These are phyloP conservation scores for Lachnellula occidentalis DNA, from an alignment of 2,329 filamentous ascomycete species.

Conservation along the genomic window DNA sequence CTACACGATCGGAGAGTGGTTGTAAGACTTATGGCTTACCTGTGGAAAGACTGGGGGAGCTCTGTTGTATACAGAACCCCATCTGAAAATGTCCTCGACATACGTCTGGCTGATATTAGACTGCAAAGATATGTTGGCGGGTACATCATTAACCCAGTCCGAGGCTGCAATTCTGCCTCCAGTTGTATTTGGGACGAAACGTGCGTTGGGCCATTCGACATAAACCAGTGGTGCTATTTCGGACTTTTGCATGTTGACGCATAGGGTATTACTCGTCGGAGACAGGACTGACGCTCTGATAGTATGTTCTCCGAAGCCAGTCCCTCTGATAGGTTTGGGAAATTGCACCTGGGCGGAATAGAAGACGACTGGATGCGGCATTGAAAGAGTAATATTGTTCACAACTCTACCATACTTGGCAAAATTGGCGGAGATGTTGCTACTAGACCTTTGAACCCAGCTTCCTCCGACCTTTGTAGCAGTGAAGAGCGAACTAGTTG, in stretches of 20 bases:
- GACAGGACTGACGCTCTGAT: slow-evolving; percentile 8
- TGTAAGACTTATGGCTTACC: not conserved
- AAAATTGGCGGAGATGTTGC: slow-evolving; percentile 3
- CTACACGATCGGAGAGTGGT: no score
- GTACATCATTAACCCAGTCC: not conserved
- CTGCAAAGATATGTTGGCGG: not conserved
- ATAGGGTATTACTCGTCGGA: slow-evolving; percentile 7
- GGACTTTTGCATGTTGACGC: slow-evolving; percentile 7
- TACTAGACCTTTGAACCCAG: slow-evolving; percentile 2
- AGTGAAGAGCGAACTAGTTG: slow-evolving; percentile 6
- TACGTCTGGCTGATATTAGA: slow-evolving; percentile 3
- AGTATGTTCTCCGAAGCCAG: slow-evolving; percentile 8
- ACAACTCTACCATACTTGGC: slow-evolving; percentile 4
- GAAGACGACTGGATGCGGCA: slow-evolving; percentile 10
- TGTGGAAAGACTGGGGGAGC: slow-evolving; percentile 5
- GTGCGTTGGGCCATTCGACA: slow-evolving; percentile 5
- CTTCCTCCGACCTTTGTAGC: not conserved
- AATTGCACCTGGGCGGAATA: slow-evolving; percentile 1
- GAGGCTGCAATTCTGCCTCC: not conserved
- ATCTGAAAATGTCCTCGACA: slow-evolving; percentile 6
- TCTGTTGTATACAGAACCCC: slow-evolving; percentile 4
- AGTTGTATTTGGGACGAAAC: not conserved
- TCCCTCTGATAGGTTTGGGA: not conserved
- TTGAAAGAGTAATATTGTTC: slow-evolving; percentile 11
- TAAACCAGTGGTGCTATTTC: slow-evolving; percentile 9